Conservation (phyloP, 768 basidiomycete species). For the Boletus subcaerulescens region DNA sequence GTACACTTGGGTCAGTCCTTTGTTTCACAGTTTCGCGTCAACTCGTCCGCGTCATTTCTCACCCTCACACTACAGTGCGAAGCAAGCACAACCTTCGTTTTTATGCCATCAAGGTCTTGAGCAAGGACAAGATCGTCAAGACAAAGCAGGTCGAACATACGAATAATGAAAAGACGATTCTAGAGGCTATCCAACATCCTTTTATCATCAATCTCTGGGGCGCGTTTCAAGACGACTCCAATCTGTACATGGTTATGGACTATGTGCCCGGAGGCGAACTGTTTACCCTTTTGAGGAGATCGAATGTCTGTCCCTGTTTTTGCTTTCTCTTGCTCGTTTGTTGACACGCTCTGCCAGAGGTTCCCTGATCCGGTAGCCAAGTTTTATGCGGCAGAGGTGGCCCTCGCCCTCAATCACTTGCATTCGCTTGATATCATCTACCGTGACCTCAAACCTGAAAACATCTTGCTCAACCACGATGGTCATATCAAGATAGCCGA, state of each 20-base stretch:
- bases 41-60: background rate
- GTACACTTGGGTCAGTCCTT: conserved; percentile 72
- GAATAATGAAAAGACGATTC: conserved; percentile 88
- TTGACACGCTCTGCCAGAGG: conserved; percentile 44
- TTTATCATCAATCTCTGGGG: conserved; percentile 98
- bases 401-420: conserved; percentile 87
- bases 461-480: conserved; percentile 88
- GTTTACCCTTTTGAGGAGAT: conserved; percentile 88
- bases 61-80: conserved; percentile 49
- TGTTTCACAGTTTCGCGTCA: background rate
- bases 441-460: conserved; percentile 97
- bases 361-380: conserved; percentile 98
- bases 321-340: conserved; percentile 6
- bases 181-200: conserved; percentile 82
- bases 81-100: conserved; percentile 94
- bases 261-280: conserved; percentile 96
- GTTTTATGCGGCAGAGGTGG: conserved; percentile 96
- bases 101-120: conserved; percentile 93
- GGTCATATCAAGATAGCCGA: conserved; percentile 97
- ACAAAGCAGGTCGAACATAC: conserved; percentile 98
- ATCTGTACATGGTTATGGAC: conserved; percentile 98
- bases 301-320: conserved; percentile 57
- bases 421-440: conserved; percentile 90
- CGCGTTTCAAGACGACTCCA: conserved; percentile 85
- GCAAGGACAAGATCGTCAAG: conserved; percentile 87